Conservation (phyloP, 768 basidiomycete genomes). For the Cystofilobasidium macerans region DNA sequence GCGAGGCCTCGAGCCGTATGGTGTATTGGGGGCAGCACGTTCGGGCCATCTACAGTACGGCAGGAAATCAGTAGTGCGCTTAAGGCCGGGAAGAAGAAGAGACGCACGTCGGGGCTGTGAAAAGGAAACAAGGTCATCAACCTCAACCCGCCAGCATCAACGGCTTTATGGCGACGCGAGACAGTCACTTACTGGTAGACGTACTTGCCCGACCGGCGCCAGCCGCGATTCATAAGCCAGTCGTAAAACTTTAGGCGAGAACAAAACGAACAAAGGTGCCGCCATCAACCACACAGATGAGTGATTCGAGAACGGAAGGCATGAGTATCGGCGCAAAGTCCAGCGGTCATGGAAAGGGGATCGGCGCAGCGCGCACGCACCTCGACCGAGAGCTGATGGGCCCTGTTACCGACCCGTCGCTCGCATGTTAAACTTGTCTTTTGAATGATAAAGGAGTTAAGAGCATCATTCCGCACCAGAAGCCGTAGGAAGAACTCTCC, state of each 20-base stretch:
- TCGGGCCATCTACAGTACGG: slow-evolving; percentile 13
- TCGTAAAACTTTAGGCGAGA: slow-evolving; percentile 3
- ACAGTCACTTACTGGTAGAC: slow-evolving; percentile 12
- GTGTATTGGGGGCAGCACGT: slow-evolving; percentile 26
- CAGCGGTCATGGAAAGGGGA: neutral
- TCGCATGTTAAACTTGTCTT: neutral
- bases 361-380: neutral
- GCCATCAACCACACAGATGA: too few relatives aligned
- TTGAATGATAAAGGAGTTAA: neutral
- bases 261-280: too few relatives aligned
- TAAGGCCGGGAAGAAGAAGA: too few relatives aligned
- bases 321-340: too few relatives aligned
- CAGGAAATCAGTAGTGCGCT: neutral
- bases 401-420: neutral
- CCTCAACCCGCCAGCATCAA: too few relatives aligned
- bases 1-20: slow-evolving; percentile 3
- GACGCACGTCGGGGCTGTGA: slow-evolving; percentile 10
- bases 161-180: too few relatives aligned
- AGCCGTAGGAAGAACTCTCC: slow-evolving; percentile 13
- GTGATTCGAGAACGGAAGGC: too few relatives aligned
- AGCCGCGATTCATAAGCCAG: slow-evolving; percentile 22
- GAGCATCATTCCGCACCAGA: slow-evolving; percentile 2
- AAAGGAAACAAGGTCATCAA: too few relatives aligned
- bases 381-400: slow-evolving; percentile 15
- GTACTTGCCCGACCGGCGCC: slow-evolving; percentile 13